Evolutionary conservation across 2,329 filamentous ascomycete species (phyloP), one percentile per base, ranked within the genome.

Genomic region (Botrytis galanthina): DNA sequence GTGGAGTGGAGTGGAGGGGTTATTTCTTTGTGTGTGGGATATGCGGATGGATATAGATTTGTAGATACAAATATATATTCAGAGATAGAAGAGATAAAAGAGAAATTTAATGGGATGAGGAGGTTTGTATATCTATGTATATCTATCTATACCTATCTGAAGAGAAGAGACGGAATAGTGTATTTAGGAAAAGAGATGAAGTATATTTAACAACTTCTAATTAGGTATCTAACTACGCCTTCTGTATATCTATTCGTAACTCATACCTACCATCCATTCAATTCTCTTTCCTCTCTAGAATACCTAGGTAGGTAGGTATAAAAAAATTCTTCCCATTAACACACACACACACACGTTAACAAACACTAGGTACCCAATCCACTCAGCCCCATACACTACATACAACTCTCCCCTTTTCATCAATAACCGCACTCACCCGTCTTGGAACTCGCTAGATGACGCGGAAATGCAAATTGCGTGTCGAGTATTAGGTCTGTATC

Each of bases 221-320:
- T 9, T 10, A 10, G 12, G 9, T 9, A 22, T 9, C 7, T 46
- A 1, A 6, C 0, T 51, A 6, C 6, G 5, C 14, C 4, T 51
- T 26, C 10, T 26, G 10, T 26, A 22, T 26, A 10, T 26, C 9
- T 26, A 48, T 22, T 22, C 10, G 20, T 22, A 22, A 4, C 4
- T 48, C 4, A 48, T 42, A 46, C 20, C 46, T 10, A 22, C 26
- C 4, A 22, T 48, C 8, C 20, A 44, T 20, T 20, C 6, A 0
- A 26, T 26, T 26, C 9, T 48, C 26, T 20, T 5, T 1, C 10
- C 22, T 51, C 1, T 14, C 26, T 2, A 51, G n/a, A 51, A 51
- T 6, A 51, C 10, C 5, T 6, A 12, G 10, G n/a, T n/a, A n/a
- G n/a, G n/a, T n/a, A n/a, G n/a, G n/a, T n/a, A n/a, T n/a, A n/a